phyloP scores from a whole-genome alignment of 257 asterid genomes.

The Scutellaria barbata region DNA sequence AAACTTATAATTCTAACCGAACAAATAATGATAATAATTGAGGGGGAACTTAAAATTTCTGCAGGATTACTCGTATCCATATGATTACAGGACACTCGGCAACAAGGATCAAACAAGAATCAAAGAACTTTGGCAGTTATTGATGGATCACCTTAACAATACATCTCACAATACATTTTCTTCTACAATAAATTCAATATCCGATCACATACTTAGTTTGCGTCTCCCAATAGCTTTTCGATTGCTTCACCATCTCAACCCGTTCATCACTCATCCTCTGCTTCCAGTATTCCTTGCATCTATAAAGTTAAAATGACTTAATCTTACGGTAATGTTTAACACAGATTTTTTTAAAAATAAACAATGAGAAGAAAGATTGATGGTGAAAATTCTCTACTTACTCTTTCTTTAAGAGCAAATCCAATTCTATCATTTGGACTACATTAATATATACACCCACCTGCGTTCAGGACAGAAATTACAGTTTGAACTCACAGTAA shows the following conservation, averaged over 20 bases:
- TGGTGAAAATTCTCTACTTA: conserved; percentile 34
- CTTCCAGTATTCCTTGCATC: conserved; percentile 79
- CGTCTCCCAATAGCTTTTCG: conserved; percentile 68
- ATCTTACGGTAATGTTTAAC: not conserved
- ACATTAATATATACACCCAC: conserved; percentile 64
- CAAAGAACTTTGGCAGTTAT: not conserved
- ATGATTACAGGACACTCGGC: not conserved
- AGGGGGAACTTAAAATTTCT: not conserved
- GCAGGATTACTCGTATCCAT: not conserved
- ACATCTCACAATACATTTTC: not conserved
- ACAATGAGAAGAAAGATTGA: not conserved
- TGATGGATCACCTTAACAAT: not conserved
- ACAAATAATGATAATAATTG: not conserved
- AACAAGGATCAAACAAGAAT: conserved; percentile 3
- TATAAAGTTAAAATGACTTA: conserved; percentile 30
- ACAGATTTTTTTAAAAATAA: not conserved
- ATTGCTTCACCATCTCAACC: conserved; percentile 72
- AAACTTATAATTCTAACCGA: conserved; percentile 4
- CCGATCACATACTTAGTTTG: conserved; percentile 75
- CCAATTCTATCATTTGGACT: conserved; percentile 72
- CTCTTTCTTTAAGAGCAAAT: conserved; percentile 75
- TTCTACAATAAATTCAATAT: conserved; percentile 37
- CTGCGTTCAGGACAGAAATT: conserved; percentile 41
- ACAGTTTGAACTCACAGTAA: not conserved
- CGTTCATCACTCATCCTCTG: conserved; percentile 63